Evolutionary conservation across 2,329 filamentous ascomycete genomes (phyloP).

Genomic region (Exophiala mesophila): DNA sequence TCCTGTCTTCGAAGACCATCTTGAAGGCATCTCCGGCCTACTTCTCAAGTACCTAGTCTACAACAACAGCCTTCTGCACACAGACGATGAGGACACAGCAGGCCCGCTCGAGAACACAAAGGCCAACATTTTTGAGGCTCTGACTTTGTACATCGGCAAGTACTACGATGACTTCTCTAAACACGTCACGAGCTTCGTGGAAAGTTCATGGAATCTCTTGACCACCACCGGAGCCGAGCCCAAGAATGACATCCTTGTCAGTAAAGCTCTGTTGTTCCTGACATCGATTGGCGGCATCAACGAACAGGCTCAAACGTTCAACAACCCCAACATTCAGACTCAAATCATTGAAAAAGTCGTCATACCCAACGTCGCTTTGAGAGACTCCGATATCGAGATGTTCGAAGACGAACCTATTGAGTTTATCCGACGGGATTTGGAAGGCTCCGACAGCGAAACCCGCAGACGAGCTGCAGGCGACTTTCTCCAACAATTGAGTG

Average conservation of each 20-base stretch:
- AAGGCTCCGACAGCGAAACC: constrained; percentile 94
- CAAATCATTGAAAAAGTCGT: constrained; percentile 96
- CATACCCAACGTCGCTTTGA: constrained; percentile 81
- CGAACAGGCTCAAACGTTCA: constrained; percentile 78
- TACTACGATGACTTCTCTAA: constrained; percentile 89
- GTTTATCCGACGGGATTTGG: constrained; percentile 89
- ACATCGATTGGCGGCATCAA: constrained; percentile 78
- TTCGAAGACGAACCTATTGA: constrained; percentile 99
- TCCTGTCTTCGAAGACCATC: constrained; percentile 86
- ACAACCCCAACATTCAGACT: constrained; percentile 69
- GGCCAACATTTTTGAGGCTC: constrained; percentile 84
- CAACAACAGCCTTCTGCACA: constrained; percentile 74
- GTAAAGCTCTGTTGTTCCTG: constrained; percentile 89
- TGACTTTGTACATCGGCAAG: constrained; percentile 89
- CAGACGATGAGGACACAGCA: constrained; percentile 83
- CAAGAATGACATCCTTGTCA: constrained; percentile 91
- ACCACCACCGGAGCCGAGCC: constrained; percentile 81
- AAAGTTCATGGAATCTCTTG: constrained; percentile 83
- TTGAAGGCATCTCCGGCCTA: constrained; percentile 68
- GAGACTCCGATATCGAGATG: constrained; percentile 89
- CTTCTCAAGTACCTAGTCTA: constrained; percentile 92
- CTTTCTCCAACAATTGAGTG: constrained; percentile 82
- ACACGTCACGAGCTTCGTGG: constrained; percentile 77
- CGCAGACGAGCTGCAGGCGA: constrained; percentile 87
- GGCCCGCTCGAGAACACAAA: constrained; percentile 81